phyloP scores from a whole-genome alignment of 495 filamentous ascomycete genomes.

The Penicillium steckii region DNA sequence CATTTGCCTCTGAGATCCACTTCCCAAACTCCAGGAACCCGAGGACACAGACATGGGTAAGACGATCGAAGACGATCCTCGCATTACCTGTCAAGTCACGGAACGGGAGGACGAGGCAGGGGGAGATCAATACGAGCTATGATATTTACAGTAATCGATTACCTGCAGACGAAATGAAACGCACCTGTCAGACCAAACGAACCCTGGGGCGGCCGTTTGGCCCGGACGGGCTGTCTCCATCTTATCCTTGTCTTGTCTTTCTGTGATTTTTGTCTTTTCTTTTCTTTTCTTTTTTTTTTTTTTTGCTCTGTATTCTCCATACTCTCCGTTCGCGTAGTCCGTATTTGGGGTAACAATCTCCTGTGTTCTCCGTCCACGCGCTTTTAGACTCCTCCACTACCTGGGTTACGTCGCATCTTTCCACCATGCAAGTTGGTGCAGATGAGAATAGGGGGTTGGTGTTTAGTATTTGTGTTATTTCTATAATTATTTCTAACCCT shows the following conservation, averaged over 20 bases:
- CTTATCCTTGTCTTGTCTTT: too few relatives aligned
- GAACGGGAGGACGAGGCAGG: background rate
- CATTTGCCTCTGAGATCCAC: constrained; percentile 3
- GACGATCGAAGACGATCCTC: constrained; percentile 10
- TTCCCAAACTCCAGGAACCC: constrained; percentile 17
- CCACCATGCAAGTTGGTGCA: background rate
- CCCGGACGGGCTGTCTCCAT: constrained; percentile 12
- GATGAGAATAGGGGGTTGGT: background rate
- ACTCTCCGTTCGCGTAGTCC: too few relatives aligned
- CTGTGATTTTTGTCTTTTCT: too few relatives aligned
- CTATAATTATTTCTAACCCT: too few relatives aligned
- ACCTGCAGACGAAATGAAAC: constrained; percentile 18
- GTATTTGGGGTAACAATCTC: too few relatives aligned
- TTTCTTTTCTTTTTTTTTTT: too few relatives aligned
- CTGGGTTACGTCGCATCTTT: background rate
- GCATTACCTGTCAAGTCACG: constrained; percentile 11
- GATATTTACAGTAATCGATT: constrained; percentile 5
- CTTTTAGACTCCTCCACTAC: background rate
- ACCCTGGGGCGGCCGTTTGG: constrained; percentile 33
- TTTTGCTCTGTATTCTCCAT: too few relatives aligned
- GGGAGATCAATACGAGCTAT: constrained; percentile 5
- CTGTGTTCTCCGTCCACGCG: too few relatives aligned
- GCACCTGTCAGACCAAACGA: constrained; percentile 26
- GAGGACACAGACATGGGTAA: constrained; percentile 20
- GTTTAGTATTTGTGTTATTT: too few relatives aligned